Base-by-base conservation (phyloP, 2,329 filamentous ascomycete species). In the Raffaelea albimanens region DNA sequence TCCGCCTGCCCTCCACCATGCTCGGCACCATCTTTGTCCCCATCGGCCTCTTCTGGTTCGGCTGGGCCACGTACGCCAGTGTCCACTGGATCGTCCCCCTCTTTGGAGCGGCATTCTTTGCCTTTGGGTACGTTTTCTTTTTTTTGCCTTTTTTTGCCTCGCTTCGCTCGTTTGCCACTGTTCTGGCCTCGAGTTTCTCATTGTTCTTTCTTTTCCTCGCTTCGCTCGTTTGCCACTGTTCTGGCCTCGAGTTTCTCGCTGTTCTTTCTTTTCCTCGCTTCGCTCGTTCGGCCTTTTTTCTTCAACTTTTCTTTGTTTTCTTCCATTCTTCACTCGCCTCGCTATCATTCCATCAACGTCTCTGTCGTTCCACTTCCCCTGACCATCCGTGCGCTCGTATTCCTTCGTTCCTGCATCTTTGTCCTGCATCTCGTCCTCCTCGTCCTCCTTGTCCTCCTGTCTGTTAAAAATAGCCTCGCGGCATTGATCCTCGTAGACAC, bases 41-140 rank as follows among this genome's bases (percentile, higher is more conserved):
- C 5, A 70, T 85, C 48, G 87, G 87, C 7, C 67, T 97, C 16
- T 95, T 96, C 63, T 85, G 87, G 67, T 95, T 95, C 65, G 88
- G 80, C 9, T 95, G 88, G 85, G 89, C 86, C 4, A 84, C 85
- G 14, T 90, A 82, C 61, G 64, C 81, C 2, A 75, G 65, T 56
- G 76, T 95, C 43, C 83, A 87, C 64, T 91, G 82, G 82, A 84
- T 87, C 52, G 73, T 82, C 41, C 83, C 85, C 22, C 82, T 88
- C 54, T 82, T 90, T 64, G 85, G 82, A 19, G 84, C 80, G 23
- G 72, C 63, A 39, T 68, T 90, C 40, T 90, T 89, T 66, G 85
- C 82, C 49, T 69, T 73, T 61, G 85, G 77, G 80, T 85, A 70
- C 70, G 80, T 73, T 19, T 11, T 22, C 23, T 23, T 34, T 20